phyloP scores from a whole-genome alignment of 2,329 filamentous ascomycete species.

The Tolypocladium pustulatum region DNA sequence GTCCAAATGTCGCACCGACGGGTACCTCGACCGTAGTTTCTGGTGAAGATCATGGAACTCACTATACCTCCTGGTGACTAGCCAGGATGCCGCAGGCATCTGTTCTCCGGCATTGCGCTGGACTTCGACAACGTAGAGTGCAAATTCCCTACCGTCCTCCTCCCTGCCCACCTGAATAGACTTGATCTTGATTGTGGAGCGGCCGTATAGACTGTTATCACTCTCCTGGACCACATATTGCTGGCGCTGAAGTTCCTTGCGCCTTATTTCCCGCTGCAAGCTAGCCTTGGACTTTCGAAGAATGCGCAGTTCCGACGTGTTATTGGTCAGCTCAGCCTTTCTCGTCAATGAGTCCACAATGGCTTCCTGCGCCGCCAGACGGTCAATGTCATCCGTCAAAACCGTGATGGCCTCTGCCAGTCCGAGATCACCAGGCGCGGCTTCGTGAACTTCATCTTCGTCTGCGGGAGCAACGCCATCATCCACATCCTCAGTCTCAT shows the following conservation, averaged over 20 bases:
- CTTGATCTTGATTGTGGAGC: slow-evolving; percentile 81
- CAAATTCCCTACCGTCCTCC: slow-evolving; percentile 86
- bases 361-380: slow-evolving; percentile 74
- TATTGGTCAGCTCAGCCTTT: slow-evolving; percentile 96
- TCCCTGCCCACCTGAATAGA: slow-evolving; percentile 87
- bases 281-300: slow-evolving; percentile 89
- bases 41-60: slow-evolving; percentile 96
- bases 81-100: slow-evolving; percentile 94
- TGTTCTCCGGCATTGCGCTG: slow-evolving; percentile 83
- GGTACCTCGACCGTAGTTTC: slow-evolving; percentile 71
- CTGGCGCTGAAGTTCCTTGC: slow-evolving; percentile 90
- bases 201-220: slow-evolving; percentile 91
- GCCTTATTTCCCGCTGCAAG: slow-evolving; percentile 79
- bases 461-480: slow-evolving; percentile 41
- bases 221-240: slow-evolving; percentile 97
- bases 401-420: slow-evolving; percentile 84
- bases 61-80: slow-evolving; percentile 84
- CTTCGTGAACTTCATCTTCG: slow-evolving; percentile 77
- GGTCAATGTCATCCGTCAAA: slow-evolving; percentile 84
- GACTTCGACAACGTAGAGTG: slow-evolving; percentile 88
- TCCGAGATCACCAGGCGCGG: slow-evolving; percentile 86
- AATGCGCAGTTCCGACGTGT: slow-evolving; percentile 85
- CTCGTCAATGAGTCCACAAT: slow-evolving; percentile 84
- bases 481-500: slow-evolving; percentile 62
- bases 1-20: slow-evolving; percentile 79